Evolutionary conservation across 345 rosid species (phyloP).

Genomic region (Syzygium grande): DNA sequence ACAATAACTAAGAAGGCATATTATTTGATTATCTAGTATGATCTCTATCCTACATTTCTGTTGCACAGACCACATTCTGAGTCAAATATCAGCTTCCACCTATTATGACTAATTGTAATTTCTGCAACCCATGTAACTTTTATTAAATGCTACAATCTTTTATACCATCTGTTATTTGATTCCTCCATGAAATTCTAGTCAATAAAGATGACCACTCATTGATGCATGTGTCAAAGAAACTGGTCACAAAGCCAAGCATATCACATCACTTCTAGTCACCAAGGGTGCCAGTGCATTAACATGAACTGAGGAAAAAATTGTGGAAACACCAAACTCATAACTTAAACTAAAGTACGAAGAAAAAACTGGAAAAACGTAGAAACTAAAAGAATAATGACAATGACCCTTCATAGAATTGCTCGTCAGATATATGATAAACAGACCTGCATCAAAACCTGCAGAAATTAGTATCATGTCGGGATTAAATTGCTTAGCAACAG

Average conservation of each 20-base stretch:
- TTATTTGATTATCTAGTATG: not conserved
- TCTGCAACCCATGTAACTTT: not conserved
- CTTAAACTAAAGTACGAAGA: not conserved
- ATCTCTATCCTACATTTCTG: not conserved
- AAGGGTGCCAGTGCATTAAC: not conserved
- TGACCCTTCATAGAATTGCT: not conserved
- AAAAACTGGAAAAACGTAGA: not conserved
- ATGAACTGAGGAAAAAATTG: not conserved
- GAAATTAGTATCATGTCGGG: slow-evolving; percentile 77
- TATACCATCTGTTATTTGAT: not conserved
- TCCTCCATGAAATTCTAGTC: not conserved
- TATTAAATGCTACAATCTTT: not conserved
- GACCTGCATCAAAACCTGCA: slow-evolving; percentile 99
- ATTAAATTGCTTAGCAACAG: slow-evolving; percentile 66
- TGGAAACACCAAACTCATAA: not conserved
- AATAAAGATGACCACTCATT: not conserved
- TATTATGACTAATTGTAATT: not conserved
- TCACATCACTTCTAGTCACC: not conserved
- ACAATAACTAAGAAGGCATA: not conserved
- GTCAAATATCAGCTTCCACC: not conserved
- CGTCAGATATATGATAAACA: not conserved
- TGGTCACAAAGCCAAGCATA: not conserved
- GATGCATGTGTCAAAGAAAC: not conserved
- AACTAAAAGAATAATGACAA: not conserved
- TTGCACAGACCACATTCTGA: not conserved